Evolutionary conservation across 371 early-diverging fungal genomes (phyloP).

Genomic region (Paraphysoderma sedebokerense): DNA sequence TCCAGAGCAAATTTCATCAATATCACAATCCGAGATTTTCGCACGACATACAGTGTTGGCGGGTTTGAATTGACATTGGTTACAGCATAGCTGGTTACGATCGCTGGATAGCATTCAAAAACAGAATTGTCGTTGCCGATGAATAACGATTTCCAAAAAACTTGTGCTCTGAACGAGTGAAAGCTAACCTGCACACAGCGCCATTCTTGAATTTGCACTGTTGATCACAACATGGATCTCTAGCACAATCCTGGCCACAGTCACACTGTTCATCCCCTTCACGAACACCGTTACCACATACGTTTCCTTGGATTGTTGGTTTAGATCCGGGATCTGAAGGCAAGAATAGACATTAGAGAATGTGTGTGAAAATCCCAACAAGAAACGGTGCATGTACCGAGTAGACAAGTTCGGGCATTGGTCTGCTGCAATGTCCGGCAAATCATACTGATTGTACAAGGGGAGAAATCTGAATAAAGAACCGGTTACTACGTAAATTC

Average conservation of each 20-base stretch:
- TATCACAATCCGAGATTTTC: slow-evolving; percentile 61
- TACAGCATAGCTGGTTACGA: slow-evolving; percentile 65
- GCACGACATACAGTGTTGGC: slow-evolving; percentile 50
- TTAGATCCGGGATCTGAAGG: slow-evolving; percentile 35
- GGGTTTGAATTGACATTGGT: slow-evolving; percentile 44
- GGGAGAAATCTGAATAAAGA: slow-evolving; percentile 61
- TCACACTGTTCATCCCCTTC: slow-evolving; percentile 90
- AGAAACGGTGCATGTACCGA: slow-evolving; percentile 17
- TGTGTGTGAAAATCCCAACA: too few relatives aligned
- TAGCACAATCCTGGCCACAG: slow-evolving; percentile 59
- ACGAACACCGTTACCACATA: slow-evolving; percentile 88
- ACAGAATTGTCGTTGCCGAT: background rate
- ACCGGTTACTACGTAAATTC: too few relatives aligned
- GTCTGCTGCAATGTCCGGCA: slow-evolving; percentile 32
- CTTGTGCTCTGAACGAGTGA: slow-evolving; percentile 2
- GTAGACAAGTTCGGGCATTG: slow-evolving; percentile 33
- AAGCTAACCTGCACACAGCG: slow-evolving; percentile 58
- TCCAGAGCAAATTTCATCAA: slow-evolving; percentile 65
- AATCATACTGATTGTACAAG: slow-evolving; percentile 55
- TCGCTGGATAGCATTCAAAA: slow-evolving; percentile 27
- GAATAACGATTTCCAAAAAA: background rate
- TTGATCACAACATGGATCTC: slow-evolving; percentile 63
- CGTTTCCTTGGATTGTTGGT: slow-evolving; percentile 25
- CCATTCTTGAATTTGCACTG: slow-evolving; percentile 62
- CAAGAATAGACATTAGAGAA: slow-evolving; percentile 2